phyloP scores from a whole-genome alignment of 2,329 filamentous ascomycete genomes.

The Calonectria naviculata region DNA sequence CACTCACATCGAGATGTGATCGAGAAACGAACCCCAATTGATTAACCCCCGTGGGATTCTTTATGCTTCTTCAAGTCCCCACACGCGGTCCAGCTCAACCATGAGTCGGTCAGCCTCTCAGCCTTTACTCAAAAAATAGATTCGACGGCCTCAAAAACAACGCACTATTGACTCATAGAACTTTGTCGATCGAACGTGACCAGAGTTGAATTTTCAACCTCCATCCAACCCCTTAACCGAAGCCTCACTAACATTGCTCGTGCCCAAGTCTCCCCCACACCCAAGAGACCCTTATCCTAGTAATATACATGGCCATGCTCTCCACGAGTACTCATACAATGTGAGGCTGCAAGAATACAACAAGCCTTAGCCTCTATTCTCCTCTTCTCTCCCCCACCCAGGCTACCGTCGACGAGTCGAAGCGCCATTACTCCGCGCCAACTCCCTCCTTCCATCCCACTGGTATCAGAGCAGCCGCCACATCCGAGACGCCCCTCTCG shows the following conservation, averaged over 20 bases:
- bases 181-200: background rate
- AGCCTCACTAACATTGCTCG: background rate
- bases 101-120: background rate
- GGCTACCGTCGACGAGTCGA: background rate
- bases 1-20: background rate
- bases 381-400: background rate
- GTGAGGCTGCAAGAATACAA: slow-evolving; percentile 22
- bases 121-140: background rate
- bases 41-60: background rate
- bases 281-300: background rate
- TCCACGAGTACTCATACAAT: slow-evolving; percentile 17
- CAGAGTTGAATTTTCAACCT: background rate
- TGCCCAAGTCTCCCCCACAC: background rate
- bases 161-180: background rate
- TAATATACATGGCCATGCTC: background rate
- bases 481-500: slow-evolving; percentile 85
- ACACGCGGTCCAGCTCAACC: background rate
- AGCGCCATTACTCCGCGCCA: slow-evolving; percentile 47
- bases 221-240: background rate
- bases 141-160: background rate
- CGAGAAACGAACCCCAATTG: background rate
- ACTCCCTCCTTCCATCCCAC: slow-evolving; percentile 80
- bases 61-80: background rate
- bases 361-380: background rate
- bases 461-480: slow-evolving; percentile 89